Evolutionary conservation across 345 rosid species (phyloP).

Genomic region (Anastatica hierochuntica): DNA sequence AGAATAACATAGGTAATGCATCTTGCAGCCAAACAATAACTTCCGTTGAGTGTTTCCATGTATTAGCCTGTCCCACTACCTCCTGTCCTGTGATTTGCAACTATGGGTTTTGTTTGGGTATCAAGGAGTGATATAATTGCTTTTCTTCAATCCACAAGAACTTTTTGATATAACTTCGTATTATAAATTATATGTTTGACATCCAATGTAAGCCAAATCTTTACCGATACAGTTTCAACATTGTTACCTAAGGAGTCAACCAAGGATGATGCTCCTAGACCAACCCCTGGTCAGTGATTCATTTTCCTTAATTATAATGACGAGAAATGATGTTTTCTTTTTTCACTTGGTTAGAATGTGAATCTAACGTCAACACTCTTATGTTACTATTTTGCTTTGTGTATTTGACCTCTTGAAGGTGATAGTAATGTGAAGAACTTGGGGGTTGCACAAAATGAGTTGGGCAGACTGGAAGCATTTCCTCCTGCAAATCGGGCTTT

Average conservation of each 20-base stretch:
- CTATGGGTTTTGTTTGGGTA: slow-evolving; percentile 1
- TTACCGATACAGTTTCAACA: slow-evolving; percentile 21
- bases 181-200: slow-evolving; percentile 3
- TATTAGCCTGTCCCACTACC: not conserved
- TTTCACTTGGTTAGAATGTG: not conserved
- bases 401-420: slow-evolving; percentile 14
- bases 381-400: not conserved
- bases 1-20: slow-evolving; percentile 37
- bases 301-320: slow-evolving; percentile 1
- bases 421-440: slow-evolving; percentile 9
- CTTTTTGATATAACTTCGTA: not conserved
- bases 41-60: not conserved
- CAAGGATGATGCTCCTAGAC: slow-evolving; percentile 14
- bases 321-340: not conserved
- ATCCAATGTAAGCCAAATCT: not conserved
- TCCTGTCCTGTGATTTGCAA: not conserved
- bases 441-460: slow-evolving; percentile 6
- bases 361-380: slow-evolving; percentile 15
- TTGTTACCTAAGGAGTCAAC: slow-evolving; percentile 10
- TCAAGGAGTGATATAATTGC: not conserved
- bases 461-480: slow-evolving; percentile 34
- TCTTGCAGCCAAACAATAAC: slow-evolving; percentile 16
- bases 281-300: slow-evolving; percentile 18
- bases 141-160: slow-evolving; percentile 5
- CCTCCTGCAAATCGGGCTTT: slow-evolving; percentile 74